Evolutionary conservation across 371 early-diverging fungal genomes (phyloP), one percentile per base, ranked within the genome.

Genomic region (Rhizomucor pusillus): DNA sequence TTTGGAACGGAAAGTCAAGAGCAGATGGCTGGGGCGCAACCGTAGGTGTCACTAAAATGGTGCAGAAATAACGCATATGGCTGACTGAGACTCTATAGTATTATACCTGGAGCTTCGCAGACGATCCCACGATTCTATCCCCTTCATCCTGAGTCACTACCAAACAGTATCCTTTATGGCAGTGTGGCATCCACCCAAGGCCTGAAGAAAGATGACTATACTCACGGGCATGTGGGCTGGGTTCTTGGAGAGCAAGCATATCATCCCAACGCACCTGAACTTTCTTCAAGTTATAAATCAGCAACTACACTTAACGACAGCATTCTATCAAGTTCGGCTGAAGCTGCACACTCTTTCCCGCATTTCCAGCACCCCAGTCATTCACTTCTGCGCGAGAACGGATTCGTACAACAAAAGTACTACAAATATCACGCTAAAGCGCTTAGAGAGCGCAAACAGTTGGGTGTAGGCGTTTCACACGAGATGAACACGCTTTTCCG

Each of bases 401-500:
- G 95, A 2, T 97, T 95, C 66, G 80, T 93, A 52, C 95, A 95
- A 80, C 93, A 94, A 75, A 95, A 94, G 69, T 97, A 95, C 73
- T 80, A 88, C 75, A 90, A 91, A 71, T 97, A 92, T 77, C 94
- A 92, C 60, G 88, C 86, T 57, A 90, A 91, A 75, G 97, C 96
- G n/a, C 70, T 94, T 36, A 86, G 85, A 54, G 97, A 97, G 67
- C 94, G 97, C 63, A 92, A 92, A 70, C 82, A 85, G 50, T 79
- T 87, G 24, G 97, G 97, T 18, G 77, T 82, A 14, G 96, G 97
- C 12, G 88, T 85, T 19, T 91, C 92, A n/a, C 94, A 92, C 55
- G 97, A 94, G 65, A 97, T 97, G 97, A 97, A 97, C 80, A 94
- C 95, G 2, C 73, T 97, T 54, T 97, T 89, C 85, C 88, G 96